Percentiles rank a stretch among this genome's conserved stretches.
Evolutionary conservation across 768 basidiomycete species (phyloP).

Genomic region (Termitomyces sp.): DNA sequence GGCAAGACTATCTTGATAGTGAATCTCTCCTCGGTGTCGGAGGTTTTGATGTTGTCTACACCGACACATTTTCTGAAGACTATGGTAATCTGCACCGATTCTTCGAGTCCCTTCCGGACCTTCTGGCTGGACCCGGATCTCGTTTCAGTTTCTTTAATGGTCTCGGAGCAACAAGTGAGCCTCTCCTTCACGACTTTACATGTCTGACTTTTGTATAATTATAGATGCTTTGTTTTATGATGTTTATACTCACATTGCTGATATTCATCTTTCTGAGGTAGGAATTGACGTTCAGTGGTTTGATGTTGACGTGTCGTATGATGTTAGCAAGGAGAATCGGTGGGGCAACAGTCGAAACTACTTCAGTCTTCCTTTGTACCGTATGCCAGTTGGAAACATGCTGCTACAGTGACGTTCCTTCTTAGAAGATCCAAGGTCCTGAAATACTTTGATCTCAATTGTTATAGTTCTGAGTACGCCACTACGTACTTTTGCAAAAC

Average conservation of each 20-base stretch:
- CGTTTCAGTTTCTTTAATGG: constrained; percentile 96
- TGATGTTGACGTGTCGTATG: constrained; percentile 60
- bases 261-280: constrained; percentile 77
- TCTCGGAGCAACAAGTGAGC: constrained; percentile 86
- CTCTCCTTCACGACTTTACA: background rate
- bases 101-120: constrained; percentile 73
- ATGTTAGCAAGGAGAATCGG: constrained; percentile 43
- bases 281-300: constrained; percentile 80
- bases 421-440: background rate
- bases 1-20: constrained; percentile 80
- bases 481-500: background rate
- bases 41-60: constrained; percentile 86
- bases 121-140: constrained; percentile 70
- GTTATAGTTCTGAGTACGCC: background rate
- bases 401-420: background rate
- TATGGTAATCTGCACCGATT: constrained; percentile 77
- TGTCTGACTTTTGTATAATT: constrained; percentile 2
- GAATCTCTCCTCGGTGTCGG: constrained; percentile 55
- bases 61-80: constrained; percentile 89
- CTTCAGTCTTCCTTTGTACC: constrained; percentile 72
- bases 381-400: constrained; percentile 46
- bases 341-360: constrained; percentile 79
- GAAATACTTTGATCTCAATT: background rate
- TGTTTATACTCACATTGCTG: constrained; percentile 80
- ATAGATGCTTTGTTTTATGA: constrained; percentile 89